A percentile compares a stretch with the other conserved stretches of the same genome.
Evolutionary conservation across 345 rosid species (phyloP).

Genomic region (Euclidium syriacum): DNA sequence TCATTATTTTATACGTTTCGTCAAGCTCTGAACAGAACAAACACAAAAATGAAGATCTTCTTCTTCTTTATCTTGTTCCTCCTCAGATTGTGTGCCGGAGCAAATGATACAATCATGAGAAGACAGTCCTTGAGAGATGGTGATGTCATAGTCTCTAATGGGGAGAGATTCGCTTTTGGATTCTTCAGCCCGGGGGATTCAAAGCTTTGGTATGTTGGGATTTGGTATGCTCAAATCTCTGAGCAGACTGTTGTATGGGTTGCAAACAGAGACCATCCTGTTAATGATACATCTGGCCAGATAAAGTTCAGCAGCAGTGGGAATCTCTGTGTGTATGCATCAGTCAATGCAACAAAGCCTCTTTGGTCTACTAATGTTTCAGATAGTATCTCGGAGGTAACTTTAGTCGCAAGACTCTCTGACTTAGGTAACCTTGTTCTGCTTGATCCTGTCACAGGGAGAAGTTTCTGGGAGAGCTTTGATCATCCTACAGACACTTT

Average conservation of each 20-base stretch:
- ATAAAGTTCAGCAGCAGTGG: conserved; percentile 22
- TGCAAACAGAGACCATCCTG: conserved; percentile 45
- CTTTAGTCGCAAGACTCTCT: conserved; percentile 39
- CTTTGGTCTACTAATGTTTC: conserved; percentile 16
- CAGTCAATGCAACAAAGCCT: conserved; percentile 5
- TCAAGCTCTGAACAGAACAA: background rate
- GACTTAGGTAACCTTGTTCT: conserved; percentile 63
- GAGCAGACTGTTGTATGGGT: conserved; percentile 59
- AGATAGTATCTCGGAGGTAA: background rate
- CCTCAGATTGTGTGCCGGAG: no score
- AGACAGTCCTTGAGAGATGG: conserved; percentile 37
- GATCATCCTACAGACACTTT: conserved; percentile 56
- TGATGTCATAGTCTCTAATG: conserved; percentile 34
- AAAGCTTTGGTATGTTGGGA: conserved; percentile 48
- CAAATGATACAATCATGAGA: conserved; percentile 30
- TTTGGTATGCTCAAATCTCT: conserved; percentile 56
- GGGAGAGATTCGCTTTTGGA: conserved; percentile 42
- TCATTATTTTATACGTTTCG: background rate
- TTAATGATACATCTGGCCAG: conserved; percentile 8
- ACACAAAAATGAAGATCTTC: conserved; percentile 4
- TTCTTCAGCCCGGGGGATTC: conserved; percentile 57
- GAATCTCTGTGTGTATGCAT: conserved; percentile 19
- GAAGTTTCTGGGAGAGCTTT: conserved; percentile 60
- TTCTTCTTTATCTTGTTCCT: background rate
- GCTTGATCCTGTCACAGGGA: conserved; percentile 20